Conservation (phyloP, 1,284 basidiomycete species). For the Bondarzewia mesenterica region DNA sequence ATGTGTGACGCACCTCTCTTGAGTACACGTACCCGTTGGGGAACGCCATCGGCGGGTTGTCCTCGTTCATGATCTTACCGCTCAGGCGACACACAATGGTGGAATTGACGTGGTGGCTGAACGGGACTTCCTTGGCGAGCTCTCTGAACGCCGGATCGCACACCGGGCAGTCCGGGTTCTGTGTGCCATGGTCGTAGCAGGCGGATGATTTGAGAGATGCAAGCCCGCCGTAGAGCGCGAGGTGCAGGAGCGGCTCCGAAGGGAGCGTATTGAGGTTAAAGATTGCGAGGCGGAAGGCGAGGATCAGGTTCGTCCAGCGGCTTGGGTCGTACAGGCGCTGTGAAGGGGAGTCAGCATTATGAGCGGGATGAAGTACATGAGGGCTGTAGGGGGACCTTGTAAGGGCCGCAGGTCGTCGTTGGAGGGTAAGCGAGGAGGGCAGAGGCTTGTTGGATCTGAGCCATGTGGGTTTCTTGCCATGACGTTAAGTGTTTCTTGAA, state of each 20-base stretch:
- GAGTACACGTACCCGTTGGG: slow-evolving; percentile 93
- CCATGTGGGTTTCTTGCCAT: slow-evolving; percentile 77
- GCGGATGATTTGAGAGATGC: slow-evolving; percentile 81
- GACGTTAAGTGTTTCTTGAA: slow-evolving; percentile 72
- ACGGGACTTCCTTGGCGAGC: slow-evolving; percentile 83
- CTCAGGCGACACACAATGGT: slow-evolving; percentile 89
- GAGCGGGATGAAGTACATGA: not conserved
- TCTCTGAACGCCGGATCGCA: slow-evolving; percentile 75
- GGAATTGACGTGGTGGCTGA: slow-evolving; percentile 91
- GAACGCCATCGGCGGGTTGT: slow-evolving; percentile 89
- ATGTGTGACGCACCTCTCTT: slow-evolving; percentile 57
- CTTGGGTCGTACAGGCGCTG: slow-evolving; percentile 76
- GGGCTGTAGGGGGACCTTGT: slow-evolving; percentile 45
- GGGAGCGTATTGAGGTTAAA: slow-evolving; percentile 83
- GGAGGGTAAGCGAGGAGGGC: slow-evolving; percentile 71
- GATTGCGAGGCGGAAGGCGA: slow-evolving; percentile 77
- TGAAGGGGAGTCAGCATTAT: slow-evolving; percentile 2
- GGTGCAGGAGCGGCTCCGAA: slow-evolving; percentile 76
- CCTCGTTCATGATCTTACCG: slow-evolving; percentile 91
- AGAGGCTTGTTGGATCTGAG: slow-evolving; percentile 72
- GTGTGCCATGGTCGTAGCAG: slow-evolving; percentile 52
- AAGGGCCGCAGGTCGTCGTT: slow-evolving; percentile 57
- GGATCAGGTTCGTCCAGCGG: slow-evolving; percentile 70
- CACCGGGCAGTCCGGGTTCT: slow-evolving; percentile 87
- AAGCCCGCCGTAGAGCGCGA: slow-evolving; percentile 84